Evolutionary conservation across 768 basidiomycete genomes (phyloP).

Genomic region (Mycena belliarum): DNA sequence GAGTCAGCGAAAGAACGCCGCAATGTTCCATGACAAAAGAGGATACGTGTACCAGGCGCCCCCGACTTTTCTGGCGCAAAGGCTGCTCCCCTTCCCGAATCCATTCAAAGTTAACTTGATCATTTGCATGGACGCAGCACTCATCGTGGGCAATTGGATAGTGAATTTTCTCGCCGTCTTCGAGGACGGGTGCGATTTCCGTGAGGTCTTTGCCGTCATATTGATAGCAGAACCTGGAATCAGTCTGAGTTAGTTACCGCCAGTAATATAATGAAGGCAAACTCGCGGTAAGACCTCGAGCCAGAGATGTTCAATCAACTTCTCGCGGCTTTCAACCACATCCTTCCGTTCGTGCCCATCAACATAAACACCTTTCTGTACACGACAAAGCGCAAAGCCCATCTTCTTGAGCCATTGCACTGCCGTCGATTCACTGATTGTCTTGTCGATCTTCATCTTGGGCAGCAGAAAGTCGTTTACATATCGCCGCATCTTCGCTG

Average conservation of each 20-base stretch:
- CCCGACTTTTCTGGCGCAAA: neutral
- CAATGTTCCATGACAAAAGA: neutral
- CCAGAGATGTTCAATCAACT: constrained; percentile 7
- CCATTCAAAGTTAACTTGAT: constrained; percentile 4
- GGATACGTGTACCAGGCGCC: neutral
- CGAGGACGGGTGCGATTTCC: neutral
- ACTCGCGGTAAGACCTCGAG: neutral
- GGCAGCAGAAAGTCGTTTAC: neutral
- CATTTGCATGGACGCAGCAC: constrained; percentile 3
- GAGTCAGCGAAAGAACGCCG: neutral
- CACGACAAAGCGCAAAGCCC: neutral
- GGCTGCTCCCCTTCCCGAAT: neutral
- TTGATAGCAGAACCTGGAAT: neutral
- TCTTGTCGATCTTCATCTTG: neutral
- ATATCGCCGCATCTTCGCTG: constrained; percentile 1
- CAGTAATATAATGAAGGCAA: neutral
- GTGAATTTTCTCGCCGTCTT: constrained; percentile 4
- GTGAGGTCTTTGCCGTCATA: neutral
- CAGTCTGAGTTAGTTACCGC: neutral
- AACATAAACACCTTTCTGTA: neutral
- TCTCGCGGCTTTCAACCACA: neutral
- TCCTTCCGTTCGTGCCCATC: neutral
- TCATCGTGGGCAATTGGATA: constrained; percentile 2
- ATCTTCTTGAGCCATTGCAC: neutral
- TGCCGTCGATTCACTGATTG: neutral